Conservation (phyloP, 805 yeast genomes). For the Candida ficus region DNA sequence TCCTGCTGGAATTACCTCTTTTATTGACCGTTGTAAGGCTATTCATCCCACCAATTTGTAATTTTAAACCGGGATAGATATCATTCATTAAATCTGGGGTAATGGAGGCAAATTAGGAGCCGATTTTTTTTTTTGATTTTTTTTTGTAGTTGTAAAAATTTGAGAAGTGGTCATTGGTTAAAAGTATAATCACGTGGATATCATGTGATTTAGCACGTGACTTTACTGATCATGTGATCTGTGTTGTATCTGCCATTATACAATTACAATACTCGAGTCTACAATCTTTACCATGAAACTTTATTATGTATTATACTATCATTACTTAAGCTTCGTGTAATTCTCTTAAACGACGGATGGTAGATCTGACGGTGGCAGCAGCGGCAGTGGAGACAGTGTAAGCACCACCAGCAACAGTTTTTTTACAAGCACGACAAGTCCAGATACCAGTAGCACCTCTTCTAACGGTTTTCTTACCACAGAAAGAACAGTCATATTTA, state of each 20-base stretch:
- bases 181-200: too few relatives aligned
- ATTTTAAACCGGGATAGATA: not conserved
- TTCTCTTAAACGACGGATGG: constrained; percentile 99
- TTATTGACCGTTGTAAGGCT: too few relatives aligned
- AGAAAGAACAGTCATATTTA: constrained; percentile 98
- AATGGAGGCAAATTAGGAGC: constrained; percentile 5
- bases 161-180: too few relatives aligned
- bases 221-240: too few relatives aligned
- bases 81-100: constrained; percentile 11
- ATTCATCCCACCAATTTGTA: too few relatives aligned
- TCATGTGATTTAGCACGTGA: too few relatives aligned
- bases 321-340: constrained; percentile 91
- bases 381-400: constrained; percentile 99
- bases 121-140: not conserved
- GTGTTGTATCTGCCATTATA: too few relatives aligned
- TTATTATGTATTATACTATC: constrained; percentile 16
- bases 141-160: too few relatives aligned
- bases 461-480: constrained; percentile 98
- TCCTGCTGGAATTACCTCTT: not conserved
- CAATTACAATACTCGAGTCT: too few relatives aligned
- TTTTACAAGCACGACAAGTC: constrained; percentile 91
- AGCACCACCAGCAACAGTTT: constrained; percentile 99
- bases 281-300: constrained; percentile 24
- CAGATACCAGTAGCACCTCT: constrained; percentile 99
- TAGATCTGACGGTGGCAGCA: constrained; percentile 99